Evolutionary conservation across 257 asterid genomes (phyloP).

Genomic region (Salvia splendens): DNA sequence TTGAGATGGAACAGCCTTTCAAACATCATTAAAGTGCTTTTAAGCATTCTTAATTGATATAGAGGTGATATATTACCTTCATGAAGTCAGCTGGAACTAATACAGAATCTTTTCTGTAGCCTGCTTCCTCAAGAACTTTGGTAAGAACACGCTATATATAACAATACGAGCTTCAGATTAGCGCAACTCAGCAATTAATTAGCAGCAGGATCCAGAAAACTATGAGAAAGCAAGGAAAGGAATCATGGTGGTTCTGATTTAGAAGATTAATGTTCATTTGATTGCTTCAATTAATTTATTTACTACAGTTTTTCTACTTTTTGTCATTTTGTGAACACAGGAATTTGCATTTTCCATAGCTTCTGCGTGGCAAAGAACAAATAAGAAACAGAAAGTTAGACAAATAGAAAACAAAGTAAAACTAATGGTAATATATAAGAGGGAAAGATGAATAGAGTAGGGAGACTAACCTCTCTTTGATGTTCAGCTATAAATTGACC

Average conservation of each 20-base stretch:
- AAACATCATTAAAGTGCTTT: slow-evolving; percentile 6
- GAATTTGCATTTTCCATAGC: not conserved
- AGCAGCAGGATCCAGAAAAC: slow-evolving; percentile 1
- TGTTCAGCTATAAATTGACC: slow-evolving; percentile 74
- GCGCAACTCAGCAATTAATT: slow-evolving; percentile 13
- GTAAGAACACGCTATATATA: slow-evolving; percentile 62
- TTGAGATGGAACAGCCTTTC: not conserved
- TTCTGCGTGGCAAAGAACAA: not conserved
- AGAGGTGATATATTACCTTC: slow-evolving; percentile 51
- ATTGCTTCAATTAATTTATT: not conserved
- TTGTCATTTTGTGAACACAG: not conserved
- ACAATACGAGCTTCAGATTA: slow-evolving; percentile 20
- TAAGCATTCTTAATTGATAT: not conserved
- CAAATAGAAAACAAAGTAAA: not conserved
- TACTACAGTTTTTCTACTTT: slow-evolving; percentile 3
- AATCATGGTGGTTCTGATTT: not conserved
- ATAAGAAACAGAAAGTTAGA: slow-evolving; percentile 4
- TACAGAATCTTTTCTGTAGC: slow-evolving; percentile 67
- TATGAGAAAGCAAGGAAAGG: not conserved
- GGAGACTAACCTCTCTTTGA: slow-evolving; percentile 70
- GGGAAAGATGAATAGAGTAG: not conserved
- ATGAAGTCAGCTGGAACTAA: slow-evolving; percentile 73
- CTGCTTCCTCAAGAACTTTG: slow-evolving; percentile 89
- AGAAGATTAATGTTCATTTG: not conserved
- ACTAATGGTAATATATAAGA: not conserved